Percentiles rank a stretch among this genome's conserved stretches.
Evolutionary conservation across 768 basidiomycete species (phyloP).

Genomic region (Calocybe cyanea): DNA sequence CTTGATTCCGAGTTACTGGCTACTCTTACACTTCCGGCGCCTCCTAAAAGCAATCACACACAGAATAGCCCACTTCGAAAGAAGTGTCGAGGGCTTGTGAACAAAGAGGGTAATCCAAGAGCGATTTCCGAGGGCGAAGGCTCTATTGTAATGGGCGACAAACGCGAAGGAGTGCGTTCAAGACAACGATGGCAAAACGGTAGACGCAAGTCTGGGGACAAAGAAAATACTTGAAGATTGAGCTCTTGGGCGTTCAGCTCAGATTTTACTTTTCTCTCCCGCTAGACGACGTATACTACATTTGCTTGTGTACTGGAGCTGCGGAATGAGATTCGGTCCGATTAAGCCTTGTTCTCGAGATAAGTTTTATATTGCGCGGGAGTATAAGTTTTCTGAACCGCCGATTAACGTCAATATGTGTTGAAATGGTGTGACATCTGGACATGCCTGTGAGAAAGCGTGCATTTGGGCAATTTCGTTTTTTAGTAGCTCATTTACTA

Average conservation of each 20-base stretch:
- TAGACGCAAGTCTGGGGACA: too few relatives aligned
- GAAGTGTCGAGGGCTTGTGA: too few relatives aligned
- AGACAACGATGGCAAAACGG: slow-evolving; percentile 4
- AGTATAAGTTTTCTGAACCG: slow-evolving; percentile 65
- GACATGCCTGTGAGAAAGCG: slow-evolving; percentile 81
- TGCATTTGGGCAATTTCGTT: slow-evolving; percentile 76
- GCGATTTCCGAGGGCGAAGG: too few relatives aligned
- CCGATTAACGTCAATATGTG: not conserved
- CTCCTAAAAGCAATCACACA: slow-evolving; percentile 10
- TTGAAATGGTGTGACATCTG: not conserved
- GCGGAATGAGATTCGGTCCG: too few relatives aligned
- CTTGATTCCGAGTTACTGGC: slow-evolving; percentile 11
- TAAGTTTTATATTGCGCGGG: slow-evolving; percentile 58
- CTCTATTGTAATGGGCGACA: slow-evolving; percentile 3
- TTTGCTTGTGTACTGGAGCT: too few relatives aligned
- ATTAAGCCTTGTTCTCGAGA: slow-evolving; percentile 4
- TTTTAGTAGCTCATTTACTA: slow-evolving; percentile 79
- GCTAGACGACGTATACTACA: too few relatives aligned
- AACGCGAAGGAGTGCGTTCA: not conserved
- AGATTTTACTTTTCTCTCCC: too few relatives aligned
- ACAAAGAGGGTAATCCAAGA: too few relatives aligned
- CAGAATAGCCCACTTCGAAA: too few relatives aligned
- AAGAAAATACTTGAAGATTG: too few relatives aligned
- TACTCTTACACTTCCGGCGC: slow-evolving; percentile 11
- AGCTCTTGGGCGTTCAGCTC: too few relatives aligned